Conservation (phyloP, 1,284 basidiomycete genomes). For the Ganoderma multipileum region DNA sequence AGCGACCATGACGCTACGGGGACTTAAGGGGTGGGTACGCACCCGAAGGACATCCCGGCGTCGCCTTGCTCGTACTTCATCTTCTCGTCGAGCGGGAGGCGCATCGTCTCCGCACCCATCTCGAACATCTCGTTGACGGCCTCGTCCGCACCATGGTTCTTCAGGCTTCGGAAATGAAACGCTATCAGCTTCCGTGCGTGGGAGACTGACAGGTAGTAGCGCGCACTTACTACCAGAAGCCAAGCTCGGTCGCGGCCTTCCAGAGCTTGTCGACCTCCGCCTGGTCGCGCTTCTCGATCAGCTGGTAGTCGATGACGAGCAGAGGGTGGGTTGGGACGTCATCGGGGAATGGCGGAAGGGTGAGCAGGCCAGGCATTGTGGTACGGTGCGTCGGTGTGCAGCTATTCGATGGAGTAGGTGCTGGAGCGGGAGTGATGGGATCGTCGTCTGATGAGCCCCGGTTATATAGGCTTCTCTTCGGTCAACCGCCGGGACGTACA, state of each 20-base stretch:
- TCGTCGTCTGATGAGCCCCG: not conserved
- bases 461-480: not conserved
- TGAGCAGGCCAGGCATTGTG: constrained; percentile 29
- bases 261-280: constrained; percentile 39
- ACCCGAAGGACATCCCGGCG: constrained; percentile 44
- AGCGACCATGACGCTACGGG: not conserved
- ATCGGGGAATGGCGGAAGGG: constrained; percentile 42
- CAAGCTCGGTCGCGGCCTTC: constrained; percentile 41
- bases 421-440: not conserved
- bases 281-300: constrained; percentile 36
- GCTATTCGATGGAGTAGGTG: not conserved
- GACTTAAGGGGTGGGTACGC: not conserved
- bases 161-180: constrained; percentile 31
- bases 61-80: constrained; percentile 48
- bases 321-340: constrained; percentile 45
- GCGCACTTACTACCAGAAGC: constrained; percentile 43
- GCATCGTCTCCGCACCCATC: constrained; percentile 46
- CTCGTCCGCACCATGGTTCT: constrained; percentile 45
- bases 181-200: not conserved
- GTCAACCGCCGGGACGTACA: not conserved
- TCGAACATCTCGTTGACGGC: constrained; percentile 45
- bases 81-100: constrained; percentile 45
- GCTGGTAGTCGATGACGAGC: constrained; percentile 43
- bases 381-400: not conserved
- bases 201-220: not conserved